A percentile compares a stretch with the other conserved stretches of the same genome.
phyloP scores from a whole-genome alignment of 2,329 filamentous ascomycete genomes.

The Exophiala dermatitidis region DNA sequence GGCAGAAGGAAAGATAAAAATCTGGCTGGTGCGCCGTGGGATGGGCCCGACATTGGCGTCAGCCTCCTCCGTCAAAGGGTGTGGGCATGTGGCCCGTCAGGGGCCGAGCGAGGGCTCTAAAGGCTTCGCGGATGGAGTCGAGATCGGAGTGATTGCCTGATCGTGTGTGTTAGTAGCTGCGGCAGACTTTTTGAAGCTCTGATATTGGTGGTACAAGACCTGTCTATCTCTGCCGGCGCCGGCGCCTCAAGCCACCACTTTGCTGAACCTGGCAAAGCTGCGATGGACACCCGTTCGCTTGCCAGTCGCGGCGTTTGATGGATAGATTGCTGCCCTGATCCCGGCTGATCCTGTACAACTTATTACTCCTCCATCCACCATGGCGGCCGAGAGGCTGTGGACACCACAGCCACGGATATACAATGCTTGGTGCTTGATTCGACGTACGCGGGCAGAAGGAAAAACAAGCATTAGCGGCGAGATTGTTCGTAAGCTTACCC shows the following conservation, averaged over 20 bases:
- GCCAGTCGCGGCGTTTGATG: not conserved
- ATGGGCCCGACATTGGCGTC: not conserved
- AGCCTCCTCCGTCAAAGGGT: not conserved
- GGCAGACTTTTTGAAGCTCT: not conserved
- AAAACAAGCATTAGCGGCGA: too few relatives aligned
- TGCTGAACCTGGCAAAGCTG: constrained; percentile 3
- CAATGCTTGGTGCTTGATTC: too few relatives aligned
- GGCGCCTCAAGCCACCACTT: not conserved
- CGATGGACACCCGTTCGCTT: not conserved
- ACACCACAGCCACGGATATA: too few relatives aligned
- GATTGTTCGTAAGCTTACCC: too few relatives aligned
- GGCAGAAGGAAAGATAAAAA: not conserved
- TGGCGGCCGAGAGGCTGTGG: too few relatives aligned
- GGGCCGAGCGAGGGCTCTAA: not conserved
- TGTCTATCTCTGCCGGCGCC: not conserved
- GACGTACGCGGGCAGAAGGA: too few relatives aligned
- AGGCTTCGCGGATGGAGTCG: not conserved
- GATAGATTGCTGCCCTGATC: not conserved
- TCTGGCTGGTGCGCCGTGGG: constrained; percentile 1
- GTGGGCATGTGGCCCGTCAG: not conserved
- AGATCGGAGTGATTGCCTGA: not conserved
- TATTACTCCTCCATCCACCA: too few relatives aligned
- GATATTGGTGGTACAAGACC: not conserved
- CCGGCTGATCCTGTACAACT: not conserved
- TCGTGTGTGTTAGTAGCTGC: not conserved